Conservation (phyloP, 306 rosid species). For the Gastrolobium villosum region DNA sequence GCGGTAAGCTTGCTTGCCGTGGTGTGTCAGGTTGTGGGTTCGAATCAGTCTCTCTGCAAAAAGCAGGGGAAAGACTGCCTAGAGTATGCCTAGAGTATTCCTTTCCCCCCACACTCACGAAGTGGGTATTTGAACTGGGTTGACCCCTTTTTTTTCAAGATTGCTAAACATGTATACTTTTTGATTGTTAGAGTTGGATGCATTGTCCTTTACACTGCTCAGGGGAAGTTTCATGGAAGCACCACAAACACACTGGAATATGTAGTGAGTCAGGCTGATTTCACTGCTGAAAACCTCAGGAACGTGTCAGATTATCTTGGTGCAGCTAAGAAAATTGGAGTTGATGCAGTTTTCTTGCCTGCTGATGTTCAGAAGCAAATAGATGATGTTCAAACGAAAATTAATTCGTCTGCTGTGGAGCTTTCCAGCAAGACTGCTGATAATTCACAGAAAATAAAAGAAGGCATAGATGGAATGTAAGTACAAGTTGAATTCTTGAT, state of each 20-base stretch:
- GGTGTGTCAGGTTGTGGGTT: too few relatives aligned
- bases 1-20: too few relatives aligned
- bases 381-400: constrained; percentile 41
- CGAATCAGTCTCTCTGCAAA: too few relatives aligned
- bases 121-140: too few relatives aligned
- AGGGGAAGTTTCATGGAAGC: constrained; percentile 60
- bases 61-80: too few relatives aligned
- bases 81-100: too few relatives aligned
- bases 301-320: constrained; percentile 62
- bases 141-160: too few relatives aligned
- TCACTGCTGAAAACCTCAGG: constrained; percentile 61
- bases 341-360: constrained; percentile 57
- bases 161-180: constrained; percentile 28
- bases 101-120: too few relatives aligned
- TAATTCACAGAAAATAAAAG: constrained; percentile 49
- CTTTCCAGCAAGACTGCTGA: constrained; percentile 54
- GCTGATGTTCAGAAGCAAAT: constrained; percentile 54
- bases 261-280: constrained; percentile 54
- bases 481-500: background rate
- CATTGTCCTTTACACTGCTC: constrained; percentile 67
- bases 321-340: constrained; percentile 62
- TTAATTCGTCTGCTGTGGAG: constrained; percentile 46
- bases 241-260: constrained; percentile 52
- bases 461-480: constrained; percentile 53
- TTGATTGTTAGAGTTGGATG: constrained; percentile 74